A percentile compares a stretch with the other conserved stretches of the same genome.
These are phyloP conservation scores for Exobasidium rhododendri DNA, from an alignment of 1,284 basidiomycete species.

Conservation along the genomic window DNA sequence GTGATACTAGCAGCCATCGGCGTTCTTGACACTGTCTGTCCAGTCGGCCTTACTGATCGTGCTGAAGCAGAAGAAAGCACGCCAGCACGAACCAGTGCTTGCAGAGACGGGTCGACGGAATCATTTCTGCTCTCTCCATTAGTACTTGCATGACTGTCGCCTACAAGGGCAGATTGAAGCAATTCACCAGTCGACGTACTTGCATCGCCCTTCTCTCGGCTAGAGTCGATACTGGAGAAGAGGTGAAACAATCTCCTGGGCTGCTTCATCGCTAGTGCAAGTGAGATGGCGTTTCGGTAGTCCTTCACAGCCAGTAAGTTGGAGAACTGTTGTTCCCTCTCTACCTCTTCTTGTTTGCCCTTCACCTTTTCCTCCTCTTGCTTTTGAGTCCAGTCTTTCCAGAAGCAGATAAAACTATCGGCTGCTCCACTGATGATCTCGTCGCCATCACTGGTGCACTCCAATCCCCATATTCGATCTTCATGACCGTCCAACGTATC, in stretches of 20 bases:
- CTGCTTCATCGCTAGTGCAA: conserved; percentile 88
- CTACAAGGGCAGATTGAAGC: conserved; percentile 19
- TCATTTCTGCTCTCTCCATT: background rate
- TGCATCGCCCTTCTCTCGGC: conserved; percentile 27
- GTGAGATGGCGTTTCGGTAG: conserved; percentile 82
- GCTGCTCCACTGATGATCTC: conserved; percentile 87
- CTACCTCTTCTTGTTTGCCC: conserved; percentile 4
- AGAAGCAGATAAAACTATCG: conserved; percentile 87
- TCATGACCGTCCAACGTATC: conserved; percentile 92
- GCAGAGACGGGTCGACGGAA: background rate
- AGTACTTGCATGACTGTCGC: background rate
- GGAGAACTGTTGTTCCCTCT: conserved; percentile 79
- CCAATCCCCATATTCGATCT: conserved; percentile 70
- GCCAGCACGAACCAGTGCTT: background rate
- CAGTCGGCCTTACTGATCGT: background rate
- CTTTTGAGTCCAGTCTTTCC: conserved; percentile 76
- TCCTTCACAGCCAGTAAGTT: conserved; percentile 86
- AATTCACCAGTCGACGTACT: conserved; percentile 20
- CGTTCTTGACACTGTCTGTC: background rate
- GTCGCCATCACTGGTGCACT: conserved; percentile 74
- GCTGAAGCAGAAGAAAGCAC: conserved; percentile 1
- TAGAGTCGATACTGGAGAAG: conserved; percentile 60
- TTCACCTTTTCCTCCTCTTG: conserved; percentile 10
- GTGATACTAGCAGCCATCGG: conserved; percentile 34
- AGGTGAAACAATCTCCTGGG: conserved; percentile 80